Evolutionary conservation across 83 land plant species (phyloP), one percentile per base, ranked within the genome.

Genomic region (Picea mariana): DNA sequence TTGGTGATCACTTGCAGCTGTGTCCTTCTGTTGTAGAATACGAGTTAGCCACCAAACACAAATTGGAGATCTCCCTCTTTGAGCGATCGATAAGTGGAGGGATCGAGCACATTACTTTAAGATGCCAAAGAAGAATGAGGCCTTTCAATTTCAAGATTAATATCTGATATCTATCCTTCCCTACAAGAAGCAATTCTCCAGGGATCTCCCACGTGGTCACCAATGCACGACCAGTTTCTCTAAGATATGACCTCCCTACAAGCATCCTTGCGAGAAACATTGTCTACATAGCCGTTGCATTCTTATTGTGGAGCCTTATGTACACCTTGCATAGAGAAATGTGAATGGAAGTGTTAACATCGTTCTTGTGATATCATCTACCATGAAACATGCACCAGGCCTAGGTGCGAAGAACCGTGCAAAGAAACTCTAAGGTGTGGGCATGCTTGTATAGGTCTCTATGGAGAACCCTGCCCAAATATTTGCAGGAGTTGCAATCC

Each of bases 381-480:
- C 72, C 72, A 67, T 31, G 72, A 67, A 67, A 67, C 16, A 5
- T 67, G 40, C 18, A 44, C 47, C 13, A 67, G 12, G 34, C 17
- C 17, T 8, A 7, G 18, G 5, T 31, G 72, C 4, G 40, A 12
- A 0, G 1, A 67, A 17, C 72, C 5, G 13, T 68, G 72, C 7
- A 42, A 2, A 0, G 18, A 68, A 68, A 68, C 17, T 15, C 5
- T 68, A 4, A 68, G 38, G 42, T 6, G 38, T 34, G 38, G 38
- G 38, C 38, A 34, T 34, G 4, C 3, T 34, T 34, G 38, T 34
- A 34, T 34, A 34, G 38, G 38, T 34, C 2, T 34, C 3, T 68
- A 85, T 67, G 87, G 87, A n/a, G 38, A 81, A 77, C 26, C 86
- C 86, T 26, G 82, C 85, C 49, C 87, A 21, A 42, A n/a, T 11